Conservation (phyloP, 2,329 filamentous ascomycete species). For the Penicillium sp. region DNA sequence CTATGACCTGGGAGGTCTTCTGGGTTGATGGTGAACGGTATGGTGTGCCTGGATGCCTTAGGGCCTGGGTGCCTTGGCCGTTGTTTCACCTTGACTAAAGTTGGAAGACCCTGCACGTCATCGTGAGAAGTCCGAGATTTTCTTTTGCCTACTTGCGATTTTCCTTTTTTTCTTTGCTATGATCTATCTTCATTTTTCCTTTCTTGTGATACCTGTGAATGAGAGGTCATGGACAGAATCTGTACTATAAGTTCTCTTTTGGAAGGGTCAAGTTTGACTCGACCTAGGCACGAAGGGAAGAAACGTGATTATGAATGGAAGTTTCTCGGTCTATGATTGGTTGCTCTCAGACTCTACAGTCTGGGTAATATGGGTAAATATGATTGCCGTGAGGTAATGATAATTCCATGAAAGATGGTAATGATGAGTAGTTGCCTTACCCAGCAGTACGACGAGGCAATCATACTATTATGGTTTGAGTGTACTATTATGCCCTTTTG, state of each 20-base stretch:
- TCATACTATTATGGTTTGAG: neutral
- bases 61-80: neutral
- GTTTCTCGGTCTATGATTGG: slow-evolving; percentile 7
- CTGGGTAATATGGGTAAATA: neutral
- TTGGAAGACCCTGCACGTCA: neutral
- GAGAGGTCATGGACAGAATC: slow-evolving; percentile 15
- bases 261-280: neutral
- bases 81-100: neutral
- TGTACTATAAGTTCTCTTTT: slow-evolving; percentile 18
- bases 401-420: neutral
- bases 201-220: slow-evolving; percentile 22
- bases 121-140: neutral
- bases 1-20: slow-evolving; percentile 24
- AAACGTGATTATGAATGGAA: slow-evolving; percentile 3
- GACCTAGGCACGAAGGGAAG: neutral
- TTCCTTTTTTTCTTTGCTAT: neutral
- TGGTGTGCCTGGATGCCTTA: neutral
- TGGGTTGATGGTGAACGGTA: neutral
- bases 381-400: neutral
- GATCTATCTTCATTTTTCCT: neutral
- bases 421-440: neutral
- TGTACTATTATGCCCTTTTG: no score
- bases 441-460: neutral
- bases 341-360: neutral
- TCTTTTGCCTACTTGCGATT: neutral